phyloP scores from a whole-genome alignment of 306 rosid species.

The Bauhinia variegata region DNA sequence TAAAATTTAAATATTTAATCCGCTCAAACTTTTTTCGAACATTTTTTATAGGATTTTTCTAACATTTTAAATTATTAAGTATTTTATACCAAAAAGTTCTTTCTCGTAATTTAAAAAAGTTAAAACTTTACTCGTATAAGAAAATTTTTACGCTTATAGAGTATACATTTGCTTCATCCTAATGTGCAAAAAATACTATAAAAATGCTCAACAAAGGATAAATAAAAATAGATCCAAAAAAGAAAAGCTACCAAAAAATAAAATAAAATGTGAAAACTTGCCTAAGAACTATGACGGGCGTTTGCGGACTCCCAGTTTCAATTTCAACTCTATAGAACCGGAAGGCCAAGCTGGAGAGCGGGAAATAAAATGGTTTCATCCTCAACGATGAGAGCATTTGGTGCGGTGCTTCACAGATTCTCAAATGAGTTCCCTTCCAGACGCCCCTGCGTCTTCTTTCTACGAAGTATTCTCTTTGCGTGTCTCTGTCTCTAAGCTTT shows the following conservation, averaged over 20 bases:
- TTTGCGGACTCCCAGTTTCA: background rate
- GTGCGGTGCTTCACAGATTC: constrained; percentile 49
- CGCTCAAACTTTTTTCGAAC: too few relatives aligned
- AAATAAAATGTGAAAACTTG: background rate
- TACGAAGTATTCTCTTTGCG: constrained; percentile 39
- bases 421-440: constrained; percentile 46
- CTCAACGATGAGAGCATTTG: constrained; percentile 49
- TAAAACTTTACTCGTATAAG: too few relatives aligned
- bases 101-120: too few relatives aligned
- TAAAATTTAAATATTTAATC: too few relatives aligned
- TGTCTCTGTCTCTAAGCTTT: constrained; percentile 19
- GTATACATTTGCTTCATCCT: too few relatives aligned
- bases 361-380: constrained; percentile 42
- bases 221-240: background rate
- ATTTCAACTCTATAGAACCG: background rate
- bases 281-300: background rate
- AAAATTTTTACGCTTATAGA: too few relatives aligned
- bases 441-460: constrained; percentile 35
- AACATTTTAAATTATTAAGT: too few relatives aligned
- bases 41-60: too few relatives aligned
- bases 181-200: background rate
- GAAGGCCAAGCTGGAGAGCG: background rate
- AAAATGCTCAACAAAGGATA: too few relatives aligned
- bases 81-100: too few relatives aligned
- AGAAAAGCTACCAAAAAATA: background rate